Evolutionary conservation across 805 yeast genomes (phyloP), one percentile per base, ranked within the genome.

Genomic region (Ogataea nakhonphanomensis): DNA sequence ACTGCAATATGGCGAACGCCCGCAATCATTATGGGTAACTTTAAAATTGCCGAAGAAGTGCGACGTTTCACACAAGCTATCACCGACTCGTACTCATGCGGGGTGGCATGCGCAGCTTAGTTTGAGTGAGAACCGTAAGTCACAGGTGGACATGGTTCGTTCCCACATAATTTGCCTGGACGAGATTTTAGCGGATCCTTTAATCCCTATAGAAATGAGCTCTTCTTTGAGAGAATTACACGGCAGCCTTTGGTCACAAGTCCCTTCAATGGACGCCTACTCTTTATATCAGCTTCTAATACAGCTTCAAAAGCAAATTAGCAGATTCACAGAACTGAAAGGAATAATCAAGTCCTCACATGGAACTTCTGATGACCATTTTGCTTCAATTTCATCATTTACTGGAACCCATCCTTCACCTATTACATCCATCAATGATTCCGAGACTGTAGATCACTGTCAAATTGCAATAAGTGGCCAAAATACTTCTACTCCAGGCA

Each of bases 291-390:
- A 41, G 20, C 35, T 48, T 8, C 21, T 40, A 21, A 39, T 30
- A 8, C 50, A 42, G 25, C 39, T 43, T 8, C 45, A 42, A 32
- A 35, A 33, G 12, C 49, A 46, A 25, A 41, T 41, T 4, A 7
- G 26, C 7, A 37, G 37, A 22, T 42, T 42, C 24, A 30, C 28
- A 24, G 48, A 37, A 11, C 29, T 37, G 8, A 14, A 27, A 27
- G 37, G n/a, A 8, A 35, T 41, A 7, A 29, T 31, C 9, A 30
- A 30, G 31, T 12, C 35, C 4, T 22, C 31, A 10, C 10, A 33
- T 25, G 29, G 8, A 8, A 1, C 13, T 3, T 13, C 24, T 5
- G 31, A 5, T 7, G 31, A 37, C 13, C 26, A 30, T 11, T 12
- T 8, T 5, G 23, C 26, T 5, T 6, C 31, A 4, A 11, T 27